These are phyloP conservation scores for Fraxinus nigra DNA, from an alignment of 305 asterid species.

Conservation along the genomic window DNA sequence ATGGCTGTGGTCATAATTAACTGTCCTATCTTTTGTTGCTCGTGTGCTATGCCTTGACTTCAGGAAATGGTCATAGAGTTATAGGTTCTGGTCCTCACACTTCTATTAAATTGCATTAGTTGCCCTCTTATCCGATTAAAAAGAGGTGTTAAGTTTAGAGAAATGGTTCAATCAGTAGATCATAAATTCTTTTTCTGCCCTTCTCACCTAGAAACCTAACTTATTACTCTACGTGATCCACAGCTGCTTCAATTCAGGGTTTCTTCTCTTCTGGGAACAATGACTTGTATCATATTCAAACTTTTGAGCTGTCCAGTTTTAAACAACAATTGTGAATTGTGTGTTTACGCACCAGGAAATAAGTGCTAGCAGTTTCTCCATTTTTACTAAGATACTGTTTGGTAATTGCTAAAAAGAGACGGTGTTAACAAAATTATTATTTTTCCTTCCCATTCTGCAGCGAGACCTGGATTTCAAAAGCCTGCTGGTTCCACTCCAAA, in stretches of 20 bases:
- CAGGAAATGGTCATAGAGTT: neutral
- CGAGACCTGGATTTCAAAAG: conserved; percentile 85
- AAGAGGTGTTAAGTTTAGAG: neutral
- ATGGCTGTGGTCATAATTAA: conserved; percentile 6
- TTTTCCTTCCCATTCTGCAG: conserved; percentile 45
- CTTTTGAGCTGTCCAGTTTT: neutral
- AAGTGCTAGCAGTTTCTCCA: neutral
- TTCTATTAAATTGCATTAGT: neutral
- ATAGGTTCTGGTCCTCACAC: neutral
- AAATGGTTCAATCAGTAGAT: neutral
- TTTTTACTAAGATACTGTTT: neutral
- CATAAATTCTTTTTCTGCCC: neutral
- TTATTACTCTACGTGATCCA: neutral
- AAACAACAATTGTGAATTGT: no score
- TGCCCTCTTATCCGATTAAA: neutral
- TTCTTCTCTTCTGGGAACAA: neutral
- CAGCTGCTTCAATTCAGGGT: neutral
- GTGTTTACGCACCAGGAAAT: neutral
- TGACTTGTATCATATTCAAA: neutral
- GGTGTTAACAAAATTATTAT: neutral
- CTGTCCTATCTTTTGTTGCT: neutral
- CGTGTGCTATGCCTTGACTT: neutral
- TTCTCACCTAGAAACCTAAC: neutral
- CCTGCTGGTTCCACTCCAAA: conserved; percentile 42
- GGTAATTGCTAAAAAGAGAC: conserved; percentile 7